A percentile compares a stretch with the other conserved stretches of the same genome.
phyloP scores from a whole-genome alignment of 345 rosid species.

The Alliaria petiolata region DNA sequence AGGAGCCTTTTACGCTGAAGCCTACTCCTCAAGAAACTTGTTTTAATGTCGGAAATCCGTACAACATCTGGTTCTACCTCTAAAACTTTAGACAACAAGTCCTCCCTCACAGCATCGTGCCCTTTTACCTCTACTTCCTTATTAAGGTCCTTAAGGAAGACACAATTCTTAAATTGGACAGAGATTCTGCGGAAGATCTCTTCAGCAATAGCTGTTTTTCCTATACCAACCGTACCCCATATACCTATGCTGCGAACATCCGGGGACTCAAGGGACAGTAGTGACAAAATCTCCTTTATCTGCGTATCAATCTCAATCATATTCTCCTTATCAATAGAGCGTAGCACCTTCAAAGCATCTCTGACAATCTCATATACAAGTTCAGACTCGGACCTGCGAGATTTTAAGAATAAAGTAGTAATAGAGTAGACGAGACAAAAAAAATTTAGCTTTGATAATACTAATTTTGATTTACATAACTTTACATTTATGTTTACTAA shows the following conservation, averaged over 20 bases:
- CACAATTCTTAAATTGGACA: slow-evolving; percentile 29
- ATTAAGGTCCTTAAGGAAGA: slow-evolving; percentile 38
- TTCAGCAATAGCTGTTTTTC: slow-evolving; percentile 47
- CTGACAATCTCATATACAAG: slow-evolving; percentile 24
- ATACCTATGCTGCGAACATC: slow-evolving; percentile 36
- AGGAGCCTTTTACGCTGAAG: slow-evolving; percentile 21
- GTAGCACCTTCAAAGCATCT: neutral
- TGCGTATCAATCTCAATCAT: slow-evolving; percentile 27
- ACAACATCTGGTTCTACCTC: neutral
- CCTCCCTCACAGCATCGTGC: neutral
- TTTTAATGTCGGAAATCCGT: neutral
- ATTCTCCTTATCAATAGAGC: neutral
- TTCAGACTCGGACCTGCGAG: slow-evolving; percentile 20
- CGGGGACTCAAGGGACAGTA: neutral
- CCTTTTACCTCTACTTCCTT: neutral
- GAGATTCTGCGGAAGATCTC: slow-evolving; percentile 32
- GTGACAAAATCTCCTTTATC: slow-evolving; percentile 2
- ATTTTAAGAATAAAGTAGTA: too few species aligned
- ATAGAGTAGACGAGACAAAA: too few species aligned
- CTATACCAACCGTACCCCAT: slow-evolving; percentile 44
- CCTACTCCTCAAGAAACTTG: neutral
- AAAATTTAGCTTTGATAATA: too few species aligned
- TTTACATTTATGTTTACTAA: too few species aligned
- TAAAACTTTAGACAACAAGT: neutral
- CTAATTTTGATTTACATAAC: too few species aligned